Conservation (phyloP, 1,139 yeast species). For the Trichomonascaceae sp. region DNA sequence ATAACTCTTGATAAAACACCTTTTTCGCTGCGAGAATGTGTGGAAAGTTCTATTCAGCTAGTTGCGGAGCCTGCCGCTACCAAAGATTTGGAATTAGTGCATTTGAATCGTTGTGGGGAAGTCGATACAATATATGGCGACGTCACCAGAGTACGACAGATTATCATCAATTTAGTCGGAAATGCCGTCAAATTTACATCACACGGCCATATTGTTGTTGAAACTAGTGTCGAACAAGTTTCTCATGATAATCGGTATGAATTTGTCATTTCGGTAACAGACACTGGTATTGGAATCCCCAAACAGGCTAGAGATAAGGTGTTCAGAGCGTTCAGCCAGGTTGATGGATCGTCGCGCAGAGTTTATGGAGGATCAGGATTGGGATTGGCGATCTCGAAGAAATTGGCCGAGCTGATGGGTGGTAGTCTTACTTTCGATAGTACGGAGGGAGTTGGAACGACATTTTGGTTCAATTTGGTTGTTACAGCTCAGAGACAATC, state of each 20-base stretch:
- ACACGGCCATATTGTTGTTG: conserved; percentile 53
- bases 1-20: conserved; percentile 77
- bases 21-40: conserved; percentile 67
- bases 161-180: conserved; percentile 81
- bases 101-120: conserved; percentile 44
- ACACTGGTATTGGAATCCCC: conserved; percentile 82
- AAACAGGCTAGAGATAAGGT: conserved; percentile 52
- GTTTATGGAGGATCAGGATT: conserved; percentile 73
- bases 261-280: conserved; percentile 66
- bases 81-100: conserved; percentile 64
- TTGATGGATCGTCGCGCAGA: conserved; percentile 30
- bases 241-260: conserved; percentile 34
- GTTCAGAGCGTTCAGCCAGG: conserved; percentile 90
- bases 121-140: conserved; percentile 58
- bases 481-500: conserved; percentile 14
- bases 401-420: conserved; percentile 77
- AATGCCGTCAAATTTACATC: conserved; percentile 82
- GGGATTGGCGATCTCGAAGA: conserved; percentile 80
- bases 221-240: conserved; percentile 22
- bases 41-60: conserved; percentile 74
- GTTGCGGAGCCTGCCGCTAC: conserved; percentile 75
- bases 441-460: conserved; percentile 70
- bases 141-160: conserved; percentile 79
- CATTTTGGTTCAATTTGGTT: conserved; percentile 40
- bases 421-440: conserved; percentile 73